A percentile compares a stretch with the other conserved stretches of the same genome.
Evolutionary conservation across 305 asterid genomes (phyloP).

Genomic region (Nicotiana rustica): DNA sequence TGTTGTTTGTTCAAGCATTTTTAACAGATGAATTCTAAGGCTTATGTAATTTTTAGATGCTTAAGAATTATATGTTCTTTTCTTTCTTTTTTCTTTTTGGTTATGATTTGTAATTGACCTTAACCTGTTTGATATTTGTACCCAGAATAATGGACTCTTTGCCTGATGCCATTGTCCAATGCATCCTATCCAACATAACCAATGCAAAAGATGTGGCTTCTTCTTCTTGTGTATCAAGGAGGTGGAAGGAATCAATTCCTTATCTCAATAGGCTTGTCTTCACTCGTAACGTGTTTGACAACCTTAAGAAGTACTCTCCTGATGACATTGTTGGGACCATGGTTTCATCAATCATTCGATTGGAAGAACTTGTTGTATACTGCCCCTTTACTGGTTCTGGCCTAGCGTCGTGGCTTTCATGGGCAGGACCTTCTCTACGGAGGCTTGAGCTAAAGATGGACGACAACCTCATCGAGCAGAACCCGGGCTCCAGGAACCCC

Average conservation of each 20-base stretch:
- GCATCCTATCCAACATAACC: conserved; percentile 67
- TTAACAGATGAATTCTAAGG: not conserved
- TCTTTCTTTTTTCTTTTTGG: not conserved
- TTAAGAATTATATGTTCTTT: not conserved
- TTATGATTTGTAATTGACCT: conserved; percentile 31
- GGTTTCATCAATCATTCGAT: conserved; percentile 58
- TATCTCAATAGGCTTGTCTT: conserved; percentile 70
- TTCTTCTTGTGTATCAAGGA: conserved; percentile 78
- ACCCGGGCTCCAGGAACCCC: conserved; percentile 49
- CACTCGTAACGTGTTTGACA: conserved; percentile 75
- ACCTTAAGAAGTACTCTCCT: conserved; percentile 58
- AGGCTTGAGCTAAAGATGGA: conserved; percentile 82
- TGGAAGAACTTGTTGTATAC: conserved; percentile 87
- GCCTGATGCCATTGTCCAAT: conserved; percentile 82
- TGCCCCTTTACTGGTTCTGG: conserved; percentile 79
- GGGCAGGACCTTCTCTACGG: conserved; percentile 59
- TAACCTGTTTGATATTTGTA: conserved; percentile 49
- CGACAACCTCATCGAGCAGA: conserved; percentile 67
- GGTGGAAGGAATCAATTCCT: conserved; percentile 88
- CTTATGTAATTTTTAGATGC: not conserved
- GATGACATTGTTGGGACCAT: conserved; percentile 62
- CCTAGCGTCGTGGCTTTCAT: conserved; percentile 77
- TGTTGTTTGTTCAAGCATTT: not conserved
- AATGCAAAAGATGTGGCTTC: conserved; percentile 91
- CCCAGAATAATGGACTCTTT: conserved; percentile 75